These are phyloP conservation scores for Phytophthora kernoviae DNA, from an alignment of 352 stramenopile species.

Conservation along the genomic window DNA sequence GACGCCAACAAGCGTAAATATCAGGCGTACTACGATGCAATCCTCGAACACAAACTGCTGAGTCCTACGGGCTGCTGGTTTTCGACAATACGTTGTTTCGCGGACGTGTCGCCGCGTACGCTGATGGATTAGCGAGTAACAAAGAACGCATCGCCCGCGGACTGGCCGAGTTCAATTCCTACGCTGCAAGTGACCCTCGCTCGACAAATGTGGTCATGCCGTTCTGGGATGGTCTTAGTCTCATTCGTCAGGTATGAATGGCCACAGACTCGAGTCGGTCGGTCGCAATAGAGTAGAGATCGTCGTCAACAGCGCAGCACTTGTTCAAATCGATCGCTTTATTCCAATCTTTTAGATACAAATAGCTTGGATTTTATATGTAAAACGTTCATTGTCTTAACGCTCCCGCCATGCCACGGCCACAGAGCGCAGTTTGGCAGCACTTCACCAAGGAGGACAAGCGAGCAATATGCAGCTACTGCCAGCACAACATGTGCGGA, in stretches of 20 bases:
- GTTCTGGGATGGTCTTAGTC: constrained; percentile 91
- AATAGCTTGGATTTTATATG: no score
- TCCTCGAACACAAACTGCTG: constrained; percentile 74
- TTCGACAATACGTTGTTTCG: constrained; percentile 96
- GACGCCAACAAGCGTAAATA: constrained; percentile 95
- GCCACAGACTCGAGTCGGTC: no score
- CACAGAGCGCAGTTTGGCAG: constrained; percentile 55
- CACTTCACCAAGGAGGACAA: constrained; percentile 73
- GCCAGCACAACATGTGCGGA: constrained; percentile 74
- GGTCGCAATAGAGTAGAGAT: no score
- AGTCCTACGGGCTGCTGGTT: constrained; percentile 75
- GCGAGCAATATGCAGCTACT: constrained; percentile 80
- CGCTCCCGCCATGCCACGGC: constrained; percentile 51
- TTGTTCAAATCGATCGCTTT: no score
- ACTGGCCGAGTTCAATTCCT: constrained; percentile 90
- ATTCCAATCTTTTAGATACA: no score
- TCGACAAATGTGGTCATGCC: constrained; percentile 87
- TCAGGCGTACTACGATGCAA: constrained; percentile 84
- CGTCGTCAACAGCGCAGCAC: no score
- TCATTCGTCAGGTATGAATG: constrained; percentile 35
- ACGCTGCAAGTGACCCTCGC: constrained; percentile 76
- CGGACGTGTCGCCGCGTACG: constrained; percentile 84
- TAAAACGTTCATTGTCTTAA: no score
- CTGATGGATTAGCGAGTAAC: constrained; percentile 34
- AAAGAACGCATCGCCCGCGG: constrained; percentile 68